Base-by-base conservation (phyloP, 2,329 filamentous ascomycete genomes). In the Pseudogymnoascus sp. region DNA sequence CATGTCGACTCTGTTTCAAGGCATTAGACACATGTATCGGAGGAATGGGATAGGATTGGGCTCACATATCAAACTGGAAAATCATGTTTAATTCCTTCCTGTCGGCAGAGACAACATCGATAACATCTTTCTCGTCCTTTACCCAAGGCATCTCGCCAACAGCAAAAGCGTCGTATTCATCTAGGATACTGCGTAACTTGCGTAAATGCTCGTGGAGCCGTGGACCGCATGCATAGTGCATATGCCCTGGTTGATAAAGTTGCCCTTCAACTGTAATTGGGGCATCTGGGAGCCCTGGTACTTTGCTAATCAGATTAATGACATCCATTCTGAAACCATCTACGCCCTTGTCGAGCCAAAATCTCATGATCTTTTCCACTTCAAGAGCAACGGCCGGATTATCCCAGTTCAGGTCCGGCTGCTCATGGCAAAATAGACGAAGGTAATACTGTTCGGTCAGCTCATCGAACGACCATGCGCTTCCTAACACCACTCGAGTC, bases 341-440 rank as follows among this genome's bases (percentile, higher is more conserved):
- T 64, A 82, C 80, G 44, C 78, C 83, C 5, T 83, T 82, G 63
- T 90, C 80, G 0, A 92, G 80, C 89, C 89, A 92, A 72, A 91
- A 92, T 0, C 79, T 78, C 81, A 91, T 87, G 4, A 87, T 84
- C 5, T 86, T 79, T 69, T 90, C 87, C 1, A 91, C 86, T 0
- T 85, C 89, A 61, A 85, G 78, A 6, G 87, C 82, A 7, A 88
- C 85, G 1, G 83, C 81, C 0, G 80, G 78, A 60, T 87, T 87
- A 63, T 90, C 87, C 88, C 89, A 92, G 71, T 92, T 92, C 17
- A 93, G 78, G 68, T 93, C 89, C 0, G 89, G 89, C 71, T 92
- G 89, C 59, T 87, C 83, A 0, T 82, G 78, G 0, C 84, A 83
- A 71, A 89, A 93, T 1, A 92, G 78, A 67, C 82, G 80, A 1